Evolutionary conservation across 2,329 filamentous ascomycete genomes (phyloP), one percentile per base, ranked within the genome.

Genomic region (Pseudogymnoascus pannorum): DNA sequence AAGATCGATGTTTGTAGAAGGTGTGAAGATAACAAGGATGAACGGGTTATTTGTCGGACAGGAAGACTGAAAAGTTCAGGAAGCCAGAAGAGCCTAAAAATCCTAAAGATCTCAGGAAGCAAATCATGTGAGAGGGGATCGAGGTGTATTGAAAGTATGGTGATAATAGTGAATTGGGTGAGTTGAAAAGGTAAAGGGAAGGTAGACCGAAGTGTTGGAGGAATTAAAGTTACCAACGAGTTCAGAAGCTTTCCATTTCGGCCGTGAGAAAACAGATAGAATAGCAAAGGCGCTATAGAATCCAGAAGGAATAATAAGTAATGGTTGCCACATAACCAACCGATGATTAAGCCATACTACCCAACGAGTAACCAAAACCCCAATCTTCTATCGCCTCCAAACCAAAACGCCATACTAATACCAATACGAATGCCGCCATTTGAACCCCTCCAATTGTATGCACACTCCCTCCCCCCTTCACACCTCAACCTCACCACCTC

Each of bases 261-360:
- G 14, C 24, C 29, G 22, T n/a, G 20, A 20, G 12, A 11, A 20
- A 44, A 18, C n/a, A 29, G 22, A 51, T 51, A 51, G 44, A 51
- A 51, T 51, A 29, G 24, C 24, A 51, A 12, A 14, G 29, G 18
- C 22, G 44, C 24, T 11, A 29, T 51, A 29, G 44, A 51, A 29
- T 26, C n/a, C 2, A n/a, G 14, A 51, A 24, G 29, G 24, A 29
- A 51, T 11, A 51, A 51, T 11, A 51, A 51, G 44, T n/a, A 48
- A n/a, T 51, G 14, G 44, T 11, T 18, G 24, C n/a, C 44, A 4
- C 24, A 7, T 8, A 51, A 51, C 44, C 44, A 51, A 29, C 44
- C 44, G 16, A 16, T 24, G 5, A 51, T 51, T 51, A 51, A 51
- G n/a, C 44, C 44, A 51, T 51, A 51, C 44, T 51, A 51, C 44